A percentile compares a stretch with the other conserved stretches of the same genome.
Evolutionary conservation across 2,329 filamentous ascomycete genomes (phyloP).

Genomic region (Penicillium sp.): DNA sequence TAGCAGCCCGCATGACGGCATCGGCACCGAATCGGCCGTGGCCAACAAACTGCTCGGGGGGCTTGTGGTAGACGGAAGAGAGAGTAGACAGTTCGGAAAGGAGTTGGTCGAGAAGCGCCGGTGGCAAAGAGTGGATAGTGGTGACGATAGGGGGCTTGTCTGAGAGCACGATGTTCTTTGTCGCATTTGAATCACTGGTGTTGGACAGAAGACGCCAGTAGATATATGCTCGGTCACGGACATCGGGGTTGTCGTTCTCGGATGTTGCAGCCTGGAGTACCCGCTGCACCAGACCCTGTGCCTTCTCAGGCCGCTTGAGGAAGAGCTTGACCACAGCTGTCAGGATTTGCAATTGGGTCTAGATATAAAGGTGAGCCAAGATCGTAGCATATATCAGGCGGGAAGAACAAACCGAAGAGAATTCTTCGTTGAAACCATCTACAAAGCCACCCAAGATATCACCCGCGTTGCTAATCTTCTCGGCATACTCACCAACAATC

Average conservation of each 20-base stretch:
- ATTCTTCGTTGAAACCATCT: constrained; percentile 92
- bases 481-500: constrained; percentile 98
- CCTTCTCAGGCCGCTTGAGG: constrained; percentile 91
- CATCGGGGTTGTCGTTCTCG: constrained; percentile 96
- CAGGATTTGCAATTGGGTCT: constrained; percentile 97
- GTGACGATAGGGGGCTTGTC: constrained; percentile 92
- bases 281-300: constrained; percentile 87
- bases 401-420: constrained; percentile 70
- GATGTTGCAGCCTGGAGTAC: constrained; percentile 89
- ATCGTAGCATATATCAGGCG: neutral
- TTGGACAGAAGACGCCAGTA: constrained; percentile 93
- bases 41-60: constrained; percentile 95
- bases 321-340: constrained; percentile 97
- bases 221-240: constrained; percentile 92
- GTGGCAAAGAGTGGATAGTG: constrained; percentile 86
- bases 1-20: constrained; percentile 89
- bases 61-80: constrained; percentile 97
- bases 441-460: constrained; percentile 90
- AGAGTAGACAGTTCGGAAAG: constrained; percentile 88
- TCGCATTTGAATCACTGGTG: constrained; percentile 77
- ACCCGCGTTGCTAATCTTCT: constrained; percentile 98
- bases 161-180: constrained; percentile 90
- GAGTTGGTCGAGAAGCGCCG: constrained; percentile 82
- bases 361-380: constrained; percentile 30
- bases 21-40: constrained; percentile 92